These are phyloP conservation scores for Pseudocercospora cruenta DNA, from an alignment of 2,329 filamentous ascomycete species.

Conservation along the genomic window DNA sequence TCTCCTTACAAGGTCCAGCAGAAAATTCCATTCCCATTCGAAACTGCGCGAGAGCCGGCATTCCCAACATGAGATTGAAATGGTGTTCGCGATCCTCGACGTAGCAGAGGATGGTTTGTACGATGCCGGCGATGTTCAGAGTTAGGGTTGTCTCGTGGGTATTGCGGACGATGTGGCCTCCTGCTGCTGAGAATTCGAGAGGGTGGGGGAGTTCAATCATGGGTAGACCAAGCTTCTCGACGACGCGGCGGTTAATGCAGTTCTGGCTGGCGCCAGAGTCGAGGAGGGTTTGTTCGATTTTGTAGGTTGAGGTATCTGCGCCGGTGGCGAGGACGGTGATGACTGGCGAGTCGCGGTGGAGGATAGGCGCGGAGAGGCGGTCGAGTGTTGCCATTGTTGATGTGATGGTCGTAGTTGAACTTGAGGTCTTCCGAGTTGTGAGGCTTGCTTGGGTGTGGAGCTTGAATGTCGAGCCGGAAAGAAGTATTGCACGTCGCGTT, in stretches of 20 bases:
- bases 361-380: neutral
- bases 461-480: neutral
- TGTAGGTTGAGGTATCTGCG: neutral
- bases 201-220: neutral
- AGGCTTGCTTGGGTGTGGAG: neutral
- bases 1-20: neutral
- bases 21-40: neutral
- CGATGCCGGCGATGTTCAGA: neutral
- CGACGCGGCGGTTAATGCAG: neutral
- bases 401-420: neutral
- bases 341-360: neutral
- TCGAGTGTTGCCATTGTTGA: neutral
- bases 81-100: neutral
- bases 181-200: neutral
- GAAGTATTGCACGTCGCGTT: neutral
- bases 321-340: neutral
- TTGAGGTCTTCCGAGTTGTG: neutral
- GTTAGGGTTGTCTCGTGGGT: neutral
- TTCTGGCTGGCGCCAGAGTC: neutral
- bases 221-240: neutral
- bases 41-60: neutral
- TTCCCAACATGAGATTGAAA: neutral
- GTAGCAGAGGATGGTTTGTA: neutral
- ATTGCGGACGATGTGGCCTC: neutral
- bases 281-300: neutral